These are phyloP conservation scores for Ceraceosorus bombacis DNA, from an alignment of 1,284 basidiomycete genomes.

Conservation along the genomic window DNA sequence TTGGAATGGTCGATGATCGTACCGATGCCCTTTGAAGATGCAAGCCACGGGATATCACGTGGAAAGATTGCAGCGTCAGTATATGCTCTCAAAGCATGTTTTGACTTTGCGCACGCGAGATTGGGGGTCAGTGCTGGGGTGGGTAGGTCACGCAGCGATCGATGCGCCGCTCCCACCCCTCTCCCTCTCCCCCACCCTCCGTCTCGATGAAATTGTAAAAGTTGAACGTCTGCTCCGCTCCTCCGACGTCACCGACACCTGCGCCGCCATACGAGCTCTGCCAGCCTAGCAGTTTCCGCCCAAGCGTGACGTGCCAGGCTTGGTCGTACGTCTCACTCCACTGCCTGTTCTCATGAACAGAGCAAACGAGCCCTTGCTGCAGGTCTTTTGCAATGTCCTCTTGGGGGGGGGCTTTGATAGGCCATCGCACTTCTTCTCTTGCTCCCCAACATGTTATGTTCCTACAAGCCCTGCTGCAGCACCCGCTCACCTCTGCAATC, in stretches of 20 bases:
- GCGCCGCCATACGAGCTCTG: no score
- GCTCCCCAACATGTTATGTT: neutral
- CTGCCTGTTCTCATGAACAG: neutral
- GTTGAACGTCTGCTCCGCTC: no score
- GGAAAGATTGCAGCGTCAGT: neutral
- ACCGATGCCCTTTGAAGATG: conserved; percentile 67
- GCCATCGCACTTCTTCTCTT: neutral
- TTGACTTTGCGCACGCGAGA: neutral
- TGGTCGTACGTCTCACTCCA: no score
- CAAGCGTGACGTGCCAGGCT: no score
- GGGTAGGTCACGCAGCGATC: no score
- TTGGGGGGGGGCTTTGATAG: neutral
- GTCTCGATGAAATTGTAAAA: no score
- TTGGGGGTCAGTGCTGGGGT: no score
- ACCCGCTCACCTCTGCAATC: conserved; percentile 61
- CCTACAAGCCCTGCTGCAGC: conserved; percentile 51
- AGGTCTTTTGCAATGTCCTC: conserved; percentile 2
- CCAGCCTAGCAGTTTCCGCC: no score
- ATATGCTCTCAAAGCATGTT: neutral
- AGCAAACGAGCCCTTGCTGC: neutral
- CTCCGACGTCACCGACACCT: no score
- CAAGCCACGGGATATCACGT: neutral
- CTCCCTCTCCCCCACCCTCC: no score
- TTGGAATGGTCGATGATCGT: conserved; percentile 77
- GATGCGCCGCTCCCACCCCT: no score